Conservation (phyloP, 2,329 filamentous ascomycete genomes). For the Penicillium sp. region DNA sequence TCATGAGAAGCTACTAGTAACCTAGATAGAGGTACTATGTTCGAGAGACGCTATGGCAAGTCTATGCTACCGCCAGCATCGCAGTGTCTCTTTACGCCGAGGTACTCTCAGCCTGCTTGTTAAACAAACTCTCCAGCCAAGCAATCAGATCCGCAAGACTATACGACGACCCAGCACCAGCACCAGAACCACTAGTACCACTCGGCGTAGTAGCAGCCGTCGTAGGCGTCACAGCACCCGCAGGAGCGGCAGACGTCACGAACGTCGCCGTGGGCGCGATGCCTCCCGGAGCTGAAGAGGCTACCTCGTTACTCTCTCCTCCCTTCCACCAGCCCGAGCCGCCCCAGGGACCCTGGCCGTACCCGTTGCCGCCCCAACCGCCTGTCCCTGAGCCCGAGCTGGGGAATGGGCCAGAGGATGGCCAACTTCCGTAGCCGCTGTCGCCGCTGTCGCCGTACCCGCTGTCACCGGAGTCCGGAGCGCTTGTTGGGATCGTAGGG, state of each 20-base stretch:
- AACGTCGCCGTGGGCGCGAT: background rate
- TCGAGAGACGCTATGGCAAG: too few relatives aligned
- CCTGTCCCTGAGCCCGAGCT: background rate
- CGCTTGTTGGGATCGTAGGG: background rate
- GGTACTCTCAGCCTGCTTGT: background rate
- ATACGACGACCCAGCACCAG: background rate
- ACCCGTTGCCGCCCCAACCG: background rate
- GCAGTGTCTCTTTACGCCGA: background rate
- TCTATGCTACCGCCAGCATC: background rate
- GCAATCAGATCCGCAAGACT: background rate
- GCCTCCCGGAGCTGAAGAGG: too few relatives aligned
- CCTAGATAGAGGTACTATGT: too few relatives aligned
- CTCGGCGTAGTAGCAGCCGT: background rate
- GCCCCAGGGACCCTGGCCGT: background rate
- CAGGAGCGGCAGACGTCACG: background rate
- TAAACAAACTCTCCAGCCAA: background rate
- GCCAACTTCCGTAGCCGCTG: background rate
- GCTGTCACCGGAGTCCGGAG: too few relatives aligned
- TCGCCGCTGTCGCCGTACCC: background rate
- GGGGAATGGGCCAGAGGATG: background rate
- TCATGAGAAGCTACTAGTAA: too few relatives aligned
- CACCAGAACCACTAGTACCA: background rate
- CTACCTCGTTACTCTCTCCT: background rate
- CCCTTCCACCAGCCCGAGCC: background rate
- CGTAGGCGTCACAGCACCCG: background rate